A percentile compares a stretch with the other conserved stretches of the same genome.
Evolutionary conservation across 495 filamentous ascomycete genomes (phyloP).

Genomic region (Parachaetomium inaequale): DNA sequence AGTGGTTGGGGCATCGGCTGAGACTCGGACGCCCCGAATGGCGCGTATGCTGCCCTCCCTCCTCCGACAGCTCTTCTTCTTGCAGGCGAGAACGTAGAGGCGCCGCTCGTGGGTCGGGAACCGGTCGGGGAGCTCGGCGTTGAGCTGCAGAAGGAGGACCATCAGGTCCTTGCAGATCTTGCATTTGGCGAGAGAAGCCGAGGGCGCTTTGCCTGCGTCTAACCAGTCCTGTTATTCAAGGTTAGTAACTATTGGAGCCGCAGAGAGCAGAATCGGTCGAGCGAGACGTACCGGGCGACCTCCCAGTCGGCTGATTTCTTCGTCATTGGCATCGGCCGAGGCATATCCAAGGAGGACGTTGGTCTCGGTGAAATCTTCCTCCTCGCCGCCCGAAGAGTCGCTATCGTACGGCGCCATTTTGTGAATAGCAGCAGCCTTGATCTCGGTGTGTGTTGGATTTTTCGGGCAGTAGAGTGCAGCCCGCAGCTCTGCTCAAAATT

Average conservation of each 20-base stretch:
- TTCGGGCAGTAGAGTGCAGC: conserved; percentile 21
- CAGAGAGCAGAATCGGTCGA: not conserved
- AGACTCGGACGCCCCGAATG: conserved; percentile 59
- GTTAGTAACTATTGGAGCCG: not conserved
- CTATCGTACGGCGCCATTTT: conserved; percentile 80
- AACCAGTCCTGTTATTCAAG: conserved; percentile 67
- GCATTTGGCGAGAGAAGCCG: conserved; percentile 77
- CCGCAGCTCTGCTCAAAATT: conserved; percentile 24
- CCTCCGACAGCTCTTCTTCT: conserved; percentile 71
- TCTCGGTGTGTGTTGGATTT: conserved; percentile 3
- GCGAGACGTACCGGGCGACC: conserved; percentile 70
- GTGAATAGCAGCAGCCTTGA: not conserved
- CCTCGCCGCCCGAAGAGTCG: conserved; percentile 72
- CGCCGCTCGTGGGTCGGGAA: conserved; percentile 84
- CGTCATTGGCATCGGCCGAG: conserved; percentile 73
- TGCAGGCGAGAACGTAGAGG: conserved; percentile 80
- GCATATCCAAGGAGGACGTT: conserved; percentile 89
- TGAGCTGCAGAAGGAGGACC: conserved; percentile 81
- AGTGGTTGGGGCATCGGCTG: conserved; percentile 27
- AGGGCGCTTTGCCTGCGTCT: conserved; percentile 62
- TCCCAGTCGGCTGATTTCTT: conserved; percentile 84
- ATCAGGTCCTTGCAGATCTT: conserved; percentile 83
- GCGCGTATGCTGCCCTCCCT: conserved; percentile 77
- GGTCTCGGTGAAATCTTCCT: conserved; percentile 74
- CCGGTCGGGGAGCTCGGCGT: conserved; percentile 81